phyloP scores from a whole-genome alignment of 495 filamentous ascomycete species.

The Podospora pseudopauciseta region DNA sequence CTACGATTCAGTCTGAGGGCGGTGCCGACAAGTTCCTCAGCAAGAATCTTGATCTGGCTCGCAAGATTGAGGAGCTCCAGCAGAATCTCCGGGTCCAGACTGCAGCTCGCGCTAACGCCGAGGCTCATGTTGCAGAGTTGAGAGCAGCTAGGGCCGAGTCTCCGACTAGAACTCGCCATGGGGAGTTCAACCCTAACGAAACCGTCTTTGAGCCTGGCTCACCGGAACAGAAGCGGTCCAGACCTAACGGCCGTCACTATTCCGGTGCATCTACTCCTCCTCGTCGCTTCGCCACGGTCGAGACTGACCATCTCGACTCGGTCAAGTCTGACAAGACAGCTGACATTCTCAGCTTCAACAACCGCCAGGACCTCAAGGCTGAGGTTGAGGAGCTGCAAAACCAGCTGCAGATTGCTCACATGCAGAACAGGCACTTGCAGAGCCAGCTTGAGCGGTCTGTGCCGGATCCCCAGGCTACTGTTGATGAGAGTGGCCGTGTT shows the following conservation, averaged over 20 bases:
- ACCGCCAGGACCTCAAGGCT: conserved; percentile 83
- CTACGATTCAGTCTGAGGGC: conserved; percentile 44
- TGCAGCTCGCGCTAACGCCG: conserved; percentile 78
- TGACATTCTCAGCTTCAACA: conserved; percentile 84
- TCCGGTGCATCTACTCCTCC: conserved; percentile 74
- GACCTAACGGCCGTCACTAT: conserved; percentile 67
- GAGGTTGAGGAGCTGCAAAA: conserved; percentile 93
- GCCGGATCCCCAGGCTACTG: conserved; percentile 53
- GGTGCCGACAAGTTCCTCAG: conserved; percentile 45
- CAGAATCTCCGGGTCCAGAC: conserved; percentile 79
- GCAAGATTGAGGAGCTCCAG: conserved; percentile 83
- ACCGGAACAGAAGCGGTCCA: conserved; percentile 69
- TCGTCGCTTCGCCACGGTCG: conserved; percentile 63
- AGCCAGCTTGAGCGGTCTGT: conserved; percentile 70
- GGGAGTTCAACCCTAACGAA: conserved; percentile 86
- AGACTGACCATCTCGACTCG: conserved; percentile 64
- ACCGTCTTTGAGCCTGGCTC: conserved; percentile 65
- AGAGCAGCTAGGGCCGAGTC: conserved; percentile 70
- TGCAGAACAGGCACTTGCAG: conserved; percentile 93
- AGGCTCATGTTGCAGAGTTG: conserved; percentile 77
- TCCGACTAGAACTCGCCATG: conserved; percentile 65
- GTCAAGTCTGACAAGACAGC: conserved; percentile 83
- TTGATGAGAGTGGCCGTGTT: conserved; percentile 81
- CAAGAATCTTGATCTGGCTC: conserved; percentile 75
- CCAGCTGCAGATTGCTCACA: conserved; percentile 89